Percentiles rank a stretch among this genome's conserved stretches.
Evolutionary conservation across 2,329 filamentous ascomycete species (phyloP).

Genomic region (Orbilia brochopaga): DNA sequence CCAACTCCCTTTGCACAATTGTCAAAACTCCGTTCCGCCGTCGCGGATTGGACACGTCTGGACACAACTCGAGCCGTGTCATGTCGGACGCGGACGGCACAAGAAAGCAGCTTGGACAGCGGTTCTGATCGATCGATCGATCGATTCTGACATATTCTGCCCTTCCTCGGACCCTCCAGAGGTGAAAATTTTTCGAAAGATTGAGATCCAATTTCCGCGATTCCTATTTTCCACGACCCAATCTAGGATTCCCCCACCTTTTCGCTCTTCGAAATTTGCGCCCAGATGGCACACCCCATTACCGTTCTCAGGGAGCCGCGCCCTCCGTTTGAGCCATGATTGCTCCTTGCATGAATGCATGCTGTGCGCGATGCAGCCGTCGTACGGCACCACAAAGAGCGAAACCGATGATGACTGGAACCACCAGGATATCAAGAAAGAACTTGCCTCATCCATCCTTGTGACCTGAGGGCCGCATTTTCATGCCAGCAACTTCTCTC

Average conservation of each 20-base stretch:
- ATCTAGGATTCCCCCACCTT: slow-evolving; percentile 4
- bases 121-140: slow-evolving; percentile 3
- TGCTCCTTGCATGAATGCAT: slow-evolving; percentile 16
- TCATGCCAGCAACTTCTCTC: neutral
- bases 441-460: neutral
- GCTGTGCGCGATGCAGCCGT: neutral
- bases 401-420: neutral
- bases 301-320: slow-evolving; percentile 4
- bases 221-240: neutral
- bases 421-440: neutral
- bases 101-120: neutral
- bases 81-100: neutral
- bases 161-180: neutral
- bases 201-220: slow-evolving; percentile 4
- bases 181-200: neutral
- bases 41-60: neutral
- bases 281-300: neutral
- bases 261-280: neutral
- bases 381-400: neutral
- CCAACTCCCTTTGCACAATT: no score
- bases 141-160: slow-evolving; percentile 3
- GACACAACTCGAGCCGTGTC: neutral
- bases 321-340: slow-evolving; percentile 16
- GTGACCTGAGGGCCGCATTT: neutral
- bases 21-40: no score